Percentiles rank a stretch among this genome's conserved stretches.
Evolutionary conservation across 1,139 yeast species (phyloP).

Genomic region (Suhomyces coccinellae): DNA sequence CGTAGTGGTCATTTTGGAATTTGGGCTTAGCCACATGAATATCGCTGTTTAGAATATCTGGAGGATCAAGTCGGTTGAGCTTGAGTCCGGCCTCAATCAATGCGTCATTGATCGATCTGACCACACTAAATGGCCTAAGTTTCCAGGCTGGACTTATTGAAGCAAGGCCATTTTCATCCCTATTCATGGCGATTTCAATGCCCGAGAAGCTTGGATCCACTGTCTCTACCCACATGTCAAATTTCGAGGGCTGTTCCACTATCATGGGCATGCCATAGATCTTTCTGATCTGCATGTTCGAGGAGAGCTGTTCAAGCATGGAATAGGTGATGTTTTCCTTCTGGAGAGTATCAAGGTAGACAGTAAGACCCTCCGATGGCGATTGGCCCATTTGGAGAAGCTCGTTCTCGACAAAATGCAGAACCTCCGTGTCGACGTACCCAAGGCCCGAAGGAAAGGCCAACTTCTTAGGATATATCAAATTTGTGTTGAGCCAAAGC

Average conservation of each 20-base stretch:
- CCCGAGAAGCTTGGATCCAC: slow-evolving; percentile 35
- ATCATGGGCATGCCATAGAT: slow-evolving; percentile 34
- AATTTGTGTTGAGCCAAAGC: slow-evolving; percentile 33
- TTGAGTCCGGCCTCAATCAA: slow-evolving; percentile 27
- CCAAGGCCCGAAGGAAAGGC: slow-evolving; percentile 27
- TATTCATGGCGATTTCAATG: slow-evolving; percentile 22
- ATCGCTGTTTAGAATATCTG: slow-evolving; percentile 13
- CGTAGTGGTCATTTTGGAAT: slow-evolving; percentile 23
- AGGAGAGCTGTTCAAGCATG: slow-evolving; percentile 31
- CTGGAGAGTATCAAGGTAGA: slow-evolving; percentile 20
- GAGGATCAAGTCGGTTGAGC: slow-evolving; percentile 24
- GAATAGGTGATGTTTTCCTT: slow-evolving; percentile 27
- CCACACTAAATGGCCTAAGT: slow-evolving; percentile 28
- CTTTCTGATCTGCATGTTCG: slow-evolving; percentile 23
- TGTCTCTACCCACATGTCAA: slow-evolving; percentile 33
- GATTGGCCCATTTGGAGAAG: slow-evolving; percentile 15
- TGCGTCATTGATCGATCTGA: slow-evolving; percentile 22
- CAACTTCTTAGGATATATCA: slow-evolving; percentile 22
- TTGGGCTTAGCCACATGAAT: slow-evolving; percentile 20
- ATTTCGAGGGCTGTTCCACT: slow-evolving; percentile 15
- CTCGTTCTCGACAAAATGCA: slow-evolving; percentile 18
- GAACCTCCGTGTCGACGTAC: slow-evolving; percentile 29
- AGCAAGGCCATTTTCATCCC: slow-evolving; percentile 1
- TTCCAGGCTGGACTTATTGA: slow-evolving; percentile 23
- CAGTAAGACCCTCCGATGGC: slow-evolving; percentile 10